Base-by-base conservation (phyloP, 208 protist species). In the Naegleria fowleri region DNA sequence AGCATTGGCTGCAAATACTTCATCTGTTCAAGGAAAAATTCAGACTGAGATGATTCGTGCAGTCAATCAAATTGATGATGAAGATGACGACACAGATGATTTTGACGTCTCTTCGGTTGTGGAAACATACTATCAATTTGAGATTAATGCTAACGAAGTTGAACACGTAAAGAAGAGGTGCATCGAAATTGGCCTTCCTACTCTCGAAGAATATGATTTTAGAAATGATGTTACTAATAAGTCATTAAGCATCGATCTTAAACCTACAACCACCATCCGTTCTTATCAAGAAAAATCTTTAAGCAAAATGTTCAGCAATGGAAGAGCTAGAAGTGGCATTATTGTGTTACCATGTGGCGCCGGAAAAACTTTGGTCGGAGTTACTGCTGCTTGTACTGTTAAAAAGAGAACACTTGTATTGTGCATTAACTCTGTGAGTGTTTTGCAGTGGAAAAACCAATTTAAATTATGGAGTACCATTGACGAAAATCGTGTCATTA, bases 311-410 rank as follows among this genome's bases (percentile, higher is more conserved):
- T 98, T 98, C 92, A 58, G 48, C 22, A 51, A 36, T 87, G 92
- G 94, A 75, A 96, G 96, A 91, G 96, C 97, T 16, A 95, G 97
- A 91, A 96, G 96, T 76, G 99, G 99, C 36, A 98, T 99, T 76
- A 97, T 99, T 85, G 97, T 99, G 33, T 95, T 99, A 9, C 99
- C 99, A 6, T 99, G 99, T 94, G 99, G 99, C 40, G 98, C 98
- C 11, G 99, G 99, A 38, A 99, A 99, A 95, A 99, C 99, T 19
- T 95, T 99, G 22, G 97, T 99, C 25, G 99, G 99, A 40, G 98
- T 99, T 43, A 98, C 98, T 90, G 96, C 99, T 0, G 94, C 97
- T 43, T 96, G 94, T 90, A 98, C 98, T 41, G 96, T 99, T 75
- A 98, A 98, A 90, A 98, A 99, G 90, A 95, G 95, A 22, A 97